phyloP scores from a whole-genome alignment of 2,329 filamentous ascomycete species.

The Cladosporium cucumerinum region DNA sequence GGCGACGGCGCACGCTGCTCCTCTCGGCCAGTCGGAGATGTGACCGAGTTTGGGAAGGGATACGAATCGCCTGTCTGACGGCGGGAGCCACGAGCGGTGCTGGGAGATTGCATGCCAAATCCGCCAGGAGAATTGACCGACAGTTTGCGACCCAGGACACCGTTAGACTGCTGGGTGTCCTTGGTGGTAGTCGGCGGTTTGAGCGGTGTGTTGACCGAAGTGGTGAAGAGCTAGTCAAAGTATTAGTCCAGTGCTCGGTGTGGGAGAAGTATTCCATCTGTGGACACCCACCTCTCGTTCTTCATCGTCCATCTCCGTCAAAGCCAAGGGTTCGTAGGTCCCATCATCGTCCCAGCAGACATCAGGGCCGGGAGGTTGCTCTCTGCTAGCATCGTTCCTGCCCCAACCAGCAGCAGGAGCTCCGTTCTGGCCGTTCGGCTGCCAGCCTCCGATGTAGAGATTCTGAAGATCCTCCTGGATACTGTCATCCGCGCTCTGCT shows the following conservation, averaged over 20 bases:
- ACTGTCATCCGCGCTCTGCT: conserved; percentile 56
- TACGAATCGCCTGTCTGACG: conserved; percentile 79
- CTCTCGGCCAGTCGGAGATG: conserved; percentile 63
- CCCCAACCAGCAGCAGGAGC: conserved; percentile 63
- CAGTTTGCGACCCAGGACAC: conserved; percentile 65
- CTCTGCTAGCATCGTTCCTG: conserved; percentile 68
- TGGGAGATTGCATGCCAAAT: conserved; percentile 72
- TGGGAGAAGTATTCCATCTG: not conserved
- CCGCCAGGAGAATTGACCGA: conserved; percentile 65
- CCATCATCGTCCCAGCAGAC: conserved; percentile 84
- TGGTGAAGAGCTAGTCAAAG: conserved; percentile 60
- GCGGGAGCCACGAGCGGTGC: conserved; percentile 63
- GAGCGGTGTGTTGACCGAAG: conserved; percentile 88
- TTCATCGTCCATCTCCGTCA: conserved; percentile 68
- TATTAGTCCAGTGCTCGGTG: not conserved
- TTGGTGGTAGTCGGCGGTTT: conserved; percentile 75
- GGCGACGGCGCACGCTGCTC: conserved; percentile 60
- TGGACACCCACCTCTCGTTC: conserved; percentile 57
- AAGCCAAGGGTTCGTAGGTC: conserved; percentile 64
- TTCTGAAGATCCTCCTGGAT: conserved; percentile 62
- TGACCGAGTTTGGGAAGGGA: conserved; percentile 50
- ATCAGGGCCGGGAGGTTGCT: conserved; percentile 75
- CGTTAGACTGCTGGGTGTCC: conserved; percentile 54
- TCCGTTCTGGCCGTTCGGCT: conserved; percentile 69
- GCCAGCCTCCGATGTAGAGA: conserved; percentile 75